phyloP scores from a whole-genome alignment of 2,329 filamentous ascomycete species.

The Botrytis byssoidea region DNA sequence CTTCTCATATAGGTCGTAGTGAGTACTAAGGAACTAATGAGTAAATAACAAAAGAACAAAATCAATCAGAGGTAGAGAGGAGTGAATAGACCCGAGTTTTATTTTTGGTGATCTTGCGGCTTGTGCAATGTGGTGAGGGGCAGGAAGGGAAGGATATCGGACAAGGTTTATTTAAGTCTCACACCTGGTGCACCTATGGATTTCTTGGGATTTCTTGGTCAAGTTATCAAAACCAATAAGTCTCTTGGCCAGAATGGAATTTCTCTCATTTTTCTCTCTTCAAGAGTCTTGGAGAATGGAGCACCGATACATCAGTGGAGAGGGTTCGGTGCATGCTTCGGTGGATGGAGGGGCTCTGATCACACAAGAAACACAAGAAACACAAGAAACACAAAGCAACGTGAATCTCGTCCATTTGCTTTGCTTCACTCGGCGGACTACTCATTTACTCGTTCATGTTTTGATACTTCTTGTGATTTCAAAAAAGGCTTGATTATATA shows the following conservation, averaged over 20 bases:
- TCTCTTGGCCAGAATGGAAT: not conserved
- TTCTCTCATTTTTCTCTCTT: not conserved
- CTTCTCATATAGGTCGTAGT: not conserved
- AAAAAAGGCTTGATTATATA: not conserved
- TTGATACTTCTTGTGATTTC: not conserved
- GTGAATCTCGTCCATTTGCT: not conserved
- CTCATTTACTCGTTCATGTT: not conserved
- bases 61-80: not conserved
- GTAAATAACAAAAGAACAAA: too few relatives aligned
- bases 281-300: not conserved
- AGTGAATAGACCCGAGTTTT: conserved; percentile 16
- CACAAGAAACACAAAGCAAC: not conserved
- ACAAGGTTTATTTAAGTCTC: conserved; percentile 5
- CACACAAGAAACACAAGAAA: conserved; percentile 2
- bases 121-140: conserved; percentile 12
- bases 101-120: not conserved
- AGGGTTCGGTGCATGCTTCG: not conserved
- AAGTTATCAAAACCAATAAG: not conserved
- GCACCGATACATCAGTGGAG: not conserved
- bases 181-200: not conserved
- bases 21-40: not conserved
- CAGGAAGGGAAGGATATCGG: not conserved
- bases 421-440: not conserved
- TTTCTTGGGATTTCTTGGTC: conserved; percentile 7
- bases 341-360: conserved; percentile 1